Conservation (phyloP, 257 asterid genomes). For the Scutellaria baicalensis region DNA sequence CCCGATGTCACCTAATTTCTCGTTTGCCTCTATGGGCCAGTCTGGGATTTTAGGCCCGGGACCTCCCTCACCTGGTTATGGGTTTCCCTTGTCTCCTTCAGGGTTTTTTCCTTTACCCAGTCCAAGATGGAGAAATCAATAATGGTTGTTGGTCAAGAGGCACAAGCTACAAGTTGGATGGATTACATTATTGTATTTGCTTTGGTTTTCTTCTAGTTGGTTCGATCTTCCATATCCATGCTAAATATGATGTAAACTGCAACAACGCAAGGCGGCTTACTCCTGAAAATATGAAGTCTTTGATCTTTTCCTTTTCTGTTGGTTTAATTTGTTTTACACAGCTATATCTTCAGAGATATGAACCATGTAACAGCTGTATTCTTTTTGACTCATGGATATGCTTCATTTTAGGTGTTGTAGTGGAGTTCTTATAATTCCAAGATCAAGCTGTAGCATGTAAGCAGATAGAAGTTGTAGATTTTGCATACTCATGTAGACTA, state of each 20-base stretch:
- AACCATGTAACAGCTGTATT: slow-evolving; percentile 11
- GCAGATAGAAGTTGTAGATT: slow-evolving; percentile 21
- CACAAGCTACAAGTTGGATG: slow-evolving; percentile 28
- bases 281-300: slow-evolving; percentile 17
- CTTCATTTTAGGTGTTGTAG: slow-evolving; percentile 18
- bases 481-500: slow-evolving; percentile 16
- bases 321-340: slow-evolving; percentile 13
- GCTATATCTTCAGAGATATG: slow-evolving; percentile 12
- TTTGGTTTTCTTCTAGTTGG: slow-evolving; percentile 16
- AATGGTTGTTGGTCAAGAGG: slow-evolving; percentile 12
- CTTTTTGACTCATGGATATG: slow-evolving; percentile 13
- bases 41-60: slow-evolving; percentile 77
- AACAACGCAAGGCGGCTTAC: slow-evolving; percentile 24
- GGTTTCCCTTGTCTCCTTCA: slow-evolving; percentile 81
- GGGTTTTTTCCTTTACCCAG: slow-evolving; percentile 65
- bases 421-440: slow-evolving; percentile 13
- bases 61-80: slow-evolving; percentile 87
- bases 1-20: slow-evolving; percentile 72
- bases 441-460: slow-evolving; percentile 23
- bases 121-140: slow-evolving; percentile 86
- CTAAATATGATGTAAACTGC: slow-evolving; percentile 17
- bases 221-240: slow-evolving; percentile 10
- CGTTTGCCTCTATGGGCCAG: slow-evolving; percentile 57
- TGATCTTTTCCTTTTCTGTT: slow-evolving; percentile 1
- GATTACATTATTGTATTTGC: slow-evolving; percentile 17